Conservation (phyloP, 2,329 filamentous ascomycete genomes). For the Colletotrichum theobromicola region DNA sequence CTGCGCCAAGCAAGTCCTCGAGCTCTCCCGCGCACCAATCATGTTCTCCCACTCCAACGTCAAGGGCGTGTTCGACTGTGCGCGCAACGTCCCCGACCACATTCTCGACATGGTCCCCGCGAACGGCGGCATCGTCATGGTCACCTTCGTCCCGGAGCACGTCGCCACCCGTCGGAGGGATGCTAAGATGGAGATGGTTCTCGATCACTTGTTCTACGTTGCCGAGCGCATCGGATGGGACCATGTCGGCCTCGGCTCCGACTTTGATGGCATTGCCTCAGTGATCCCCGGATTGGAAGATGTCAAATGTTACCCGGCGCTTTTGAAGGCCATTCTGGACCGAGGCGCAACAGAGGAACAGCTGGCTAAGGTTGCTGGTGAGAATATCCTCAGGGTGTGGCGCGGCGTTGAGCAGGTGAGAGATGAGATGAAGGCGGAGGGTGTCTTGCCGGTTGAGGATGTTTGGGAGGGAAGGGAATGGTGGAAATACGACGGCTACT, state of each 20-base stretch:
- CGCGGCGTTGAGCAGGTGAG: slow-evolving; percentile 25
- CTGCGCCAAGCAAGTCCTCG: slow-evolving; percentile 26
- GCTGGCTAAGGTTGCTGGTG: slow-evolving; percentile 37
- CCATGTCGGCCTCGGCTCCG: slow-evolving; percentile 41
- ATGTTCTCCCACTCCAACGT: slow-evolving; percentile 38
- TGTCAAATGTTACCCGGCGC: slow-evolving; percentile 31
- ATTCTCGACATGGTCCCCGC: slow-evolving; percentile 35
- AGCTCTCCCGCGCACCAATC: slow-evolving; percentile 29
- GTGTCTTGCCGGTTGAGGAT: slow-evolving; percentile 36
- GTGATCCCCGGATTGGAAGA: slow-evolving; percentile 31
- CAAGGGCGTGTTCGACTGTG: slow-evolving; percentile 24
- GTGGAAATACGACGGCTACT: slow-evolving; percentile 36
- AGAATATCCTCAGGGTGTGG: slow-evolving; percentile 42
- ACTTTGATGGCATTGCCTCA: slow-evolving; percentile 38
- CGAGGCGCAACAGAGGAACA: slow-evolving; percentile 43
- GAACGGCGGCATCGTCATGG: slow-evolving; percentile 45
- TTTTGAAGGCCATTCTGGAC: slow-evolving; percentile 38
- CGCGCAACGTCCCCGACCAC: slow-evolving; percentile 45
- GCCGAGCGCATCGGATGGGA: slow-evolving; percentile 36
- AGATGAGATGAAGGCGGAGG: slow-evolving; percentile 33
- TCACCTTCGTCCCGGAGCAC: slow-evolving; percentile 37
- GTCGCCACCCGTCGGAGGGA: slow-evolving; percentile 23
- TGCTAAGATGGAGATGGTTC: slow-evolving; percentile 33
- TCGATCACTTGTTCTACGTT: slow-evolving; percentile 35
- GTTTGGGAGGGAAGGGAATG: slow-evolving; percentile 36